These are phyloP conservation scores for Ceratocystis cacaofunesta DNA, from an alignment of 2,329 filamentous ascomycete genomes.

Conservation along the genomic window DNA sequence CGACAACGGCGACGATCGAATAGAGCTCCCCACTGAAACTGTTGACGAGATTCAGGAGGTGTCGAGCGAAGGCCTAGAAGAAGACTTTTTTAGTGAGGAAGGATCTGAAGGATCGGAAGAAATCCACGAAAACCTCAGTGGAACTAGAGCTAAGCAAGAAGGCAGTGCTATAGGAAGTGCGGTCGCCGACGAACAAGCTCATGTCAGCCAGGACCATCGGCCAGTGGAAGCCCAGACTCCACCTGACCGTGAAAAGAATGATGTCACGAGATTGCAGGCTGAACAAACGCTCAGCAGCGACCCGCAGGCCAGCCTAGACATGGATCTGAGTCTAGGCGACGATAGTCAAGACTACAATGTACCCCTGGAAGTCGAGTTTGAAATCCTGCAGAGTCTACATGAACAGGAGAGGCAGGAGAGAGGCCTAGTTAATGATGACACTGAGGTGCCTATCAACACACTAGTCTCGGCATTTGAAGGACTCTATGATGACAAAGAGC, in stretches of 20 bases:
- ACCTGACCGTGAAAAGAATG: too few relatives aligned
- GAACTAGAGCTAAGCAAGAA: background rate
- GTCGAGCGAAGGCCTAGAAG: background rate
- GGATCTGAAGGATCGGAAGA: background rate
- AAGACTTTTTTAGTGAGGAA: background rate
- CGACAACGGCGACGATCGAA: background rate
- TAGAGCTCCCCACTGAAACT: background rate
- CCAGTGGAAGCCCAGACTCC: background rate
- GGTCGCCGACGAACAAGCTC: background rate
- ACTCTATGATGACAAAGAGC: background rate
- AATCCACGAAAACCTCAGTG: background rate
- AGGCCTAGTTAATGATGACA: background rate
- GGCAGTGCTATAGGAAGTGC: too few relatives aligned
- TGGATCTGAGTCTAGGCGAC: background rate
- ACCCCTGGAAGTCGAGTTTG: background rate
- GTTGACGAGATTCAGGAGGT: background rate
- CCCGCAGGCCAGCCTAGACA: background rate
- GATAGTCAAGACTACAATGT: background rate
- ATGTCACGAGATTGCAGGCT: background rate
- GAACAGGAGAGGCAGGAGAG: background rate
- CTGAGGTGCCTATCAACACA: background rate
- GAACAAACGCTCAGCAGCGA: background rate
- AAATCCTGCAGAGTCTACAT: background rate
- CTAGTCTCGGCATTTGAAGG: background rate
- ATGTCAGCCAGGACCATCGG: background rate